A percentile compares a stretch with the other conserved stretches of the same genome.
These are phyloP conservation scores for Phytophthora capsici DNA, from an alignment of 352 stramenopile genomes.

Conservation along the genomic window DNA sequence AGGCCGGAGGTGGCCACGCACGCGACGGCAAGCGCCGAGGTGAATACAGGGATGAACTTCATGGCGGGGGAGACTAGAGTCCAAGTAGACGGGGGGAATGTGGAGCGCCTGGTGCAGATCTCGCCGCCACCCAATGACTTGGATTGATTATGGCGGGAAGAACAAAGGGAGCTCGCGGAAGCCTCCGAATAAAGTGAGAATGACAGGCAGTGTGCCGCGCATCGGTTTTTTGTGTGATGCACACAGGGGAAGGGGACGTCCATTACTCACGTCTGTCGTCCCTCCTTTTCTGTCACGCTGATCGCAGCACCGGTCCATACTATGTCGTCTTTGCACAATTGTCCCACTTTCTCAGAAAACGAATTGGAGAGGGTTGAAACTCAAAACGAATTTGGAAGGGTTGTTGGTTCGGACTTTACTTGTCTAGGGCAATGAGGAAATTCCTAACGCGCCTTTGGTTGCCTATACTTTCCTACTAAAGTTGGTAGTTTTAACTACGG, in stretches of 20 bases:
- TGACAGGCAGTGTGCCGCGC: conserved; percentile 1
- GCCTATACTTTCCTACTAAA: too few species aligned
- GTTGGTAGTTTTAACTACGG: too few species aligned
- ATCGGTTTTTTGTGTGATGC: conserved; percentile 7
- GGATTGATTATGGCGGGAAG: conserved; percentile 9
- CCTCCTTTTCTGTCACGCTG: conserved; percentile 9
- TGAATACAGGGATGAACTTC: conserved; percentile 45
- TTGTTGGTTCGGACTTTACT: too few species aligned
- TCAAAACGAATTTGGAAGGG: too few species aligned
- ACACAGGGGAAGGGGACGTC: background rate
- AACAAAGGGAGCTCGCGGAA: conserved; percentile 24
- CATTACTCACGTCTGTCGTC: conserved; percentile 28
- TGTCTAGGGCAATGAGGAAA: too few species aligned
- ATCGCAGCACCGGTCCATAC: conserved; percentile 2
- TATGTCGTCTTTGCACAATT: background rate
- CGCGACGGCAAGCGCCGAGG: conserved; percentile 27
- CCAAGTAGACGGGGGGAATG: conserved; percentile 31
- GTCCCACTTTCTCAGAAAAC: conserved; percentile 4
- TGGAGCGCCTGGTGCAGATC: conserved; percentile 14
- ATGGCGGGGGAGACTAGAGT: conserved; percentile 14
- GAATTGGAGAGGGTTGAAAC: background rate
- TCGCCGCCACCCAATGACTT: conserved; percentile 13
- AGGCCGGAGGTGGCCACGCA: conserved; percentile 25
- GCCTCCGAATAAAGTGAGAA: conserved; percentile 46
- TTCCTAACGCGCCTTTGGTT: too few species aligned